Percentiles rank a stretch among this genome's conserved stretches.
Evolutionary conservation across 2,329 filamentous ascomycete genomes (phyloP).

Genomic region (Purpureocillium lavendulum): DNA sequence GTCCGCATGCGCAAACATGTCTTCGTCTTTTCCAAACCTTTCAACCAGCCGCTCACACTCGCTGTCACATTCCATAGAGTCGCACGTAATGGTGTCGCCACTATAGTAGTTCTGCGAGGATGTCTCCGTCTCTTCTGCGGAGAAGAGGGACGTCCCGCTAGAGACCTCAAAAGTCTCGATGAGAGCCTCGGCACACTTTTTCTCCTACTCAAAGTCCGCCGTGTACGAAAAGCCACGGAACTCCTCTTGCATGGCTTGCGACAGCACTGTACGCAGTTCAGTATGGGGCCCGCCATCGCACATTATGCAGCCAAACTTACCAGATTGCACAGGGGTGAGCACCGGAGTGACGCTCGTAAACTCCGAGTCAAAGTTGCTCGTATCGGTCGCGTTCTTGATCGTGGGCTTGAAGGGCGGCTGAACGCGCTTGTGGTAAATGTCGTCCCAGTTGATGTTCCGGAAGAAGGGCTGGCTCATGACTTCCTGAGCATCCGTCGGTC

Average conservation of each 20-base stretch:
- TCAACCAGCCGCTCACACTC: too few relatives aligned
- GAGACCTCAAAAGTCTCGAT: not conserved
- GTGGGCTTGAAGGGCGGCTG: constrained; percentile 81
- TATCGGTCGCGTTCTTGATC: constrained; percentile 89
- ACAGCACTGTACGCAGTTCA: constrained; percentile 60
- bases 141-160: not conserved
- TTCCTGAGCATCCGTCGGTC: constrained; percentile 94
- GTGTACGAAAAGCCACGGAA: constrained; percentile 99
- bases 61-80: too few relatives aligned
- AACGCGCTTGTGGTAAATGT: constrained; percentile 93
- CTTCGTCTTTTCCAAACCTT: too few relatives aligned
- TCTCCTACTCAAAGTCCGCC: constrained; percentile 67
- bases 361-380: constrained; percentile 98
- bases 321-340: constrained; percentile 91
- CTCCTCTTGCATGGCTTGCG: constrained; percentile 98
- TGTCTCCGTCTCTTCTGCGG: not conserved
- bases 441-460: constrained; percentile 95
- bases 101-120: too few relatives aligned
- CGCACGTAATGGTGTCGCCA: too few relatives aligned
- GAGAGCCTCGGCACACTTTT: not conserved
- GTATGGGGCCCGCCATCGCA: constrained; percentile 6
- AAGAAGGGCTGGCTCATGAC: constrained; percentile 99
- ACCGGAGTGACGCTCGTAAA: constrained; percentile 98
- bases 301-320: constrained; percentile 46
- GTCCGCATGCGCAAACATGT: too few relatives aligned